Evolutionary conservation across 2,329 filamentous ascomycete species (phyloP), one percentile per base, ranked within the genome.

Genomic region (Botrytis porri): DNA sequence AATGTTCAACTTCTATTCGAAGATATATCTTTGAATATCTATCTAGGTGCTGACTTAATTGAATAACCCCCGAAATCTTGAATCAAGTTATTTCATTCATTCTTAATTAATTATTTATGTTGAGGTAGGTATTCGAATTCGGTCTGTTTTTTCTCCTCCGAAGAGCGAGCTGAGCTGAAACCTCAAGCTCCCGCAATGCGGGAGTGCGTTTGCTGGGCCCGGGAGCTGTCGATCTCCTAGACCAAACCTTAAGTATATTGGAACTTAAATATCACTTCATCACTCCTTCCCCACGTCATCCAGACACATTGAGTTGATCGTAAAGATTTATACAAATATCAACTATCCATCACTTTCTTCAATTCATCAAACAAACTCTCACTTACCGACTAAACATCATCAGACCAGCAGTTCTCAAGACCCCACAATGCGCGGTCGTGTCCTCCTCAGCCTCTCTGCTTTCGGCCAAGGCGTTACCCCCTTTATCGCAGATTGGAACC

Each of bases 401-500:
- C 25, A 39, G 16, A 29, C 29, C 48, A 32, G 18, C 37, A 41
- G 48, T 3, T 57, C 20, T 29, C 57, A 32, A 22, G 41, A 51
- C 10, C 20, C n/a, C 39, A 73, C 10, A 51, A 76, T 76, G 74
- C 63, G 75, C 18, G 77, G 76, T 43, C 73, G 75, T 20, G 4
- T 72, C 69, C 71, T 78, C 59, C 73, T 80, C 66, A 75, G 73
- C 25, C 41, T 80, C 59, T 75, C 75, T 22, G 77, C 76, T 48
- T n/a, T 77, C 41, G 43, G 61, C 35, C 71, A 75, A 43, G 74
- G 74, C 59, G 32, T 78, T 29, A 78, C 78, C 12, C 73, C 77
- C 7, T 73, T 77, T 77, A 70, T 80, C 25, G 81, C 81, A 39
- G 82, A 83, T 75, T 83, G 77, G 75, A 83, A 82, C 75, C 79